Conservation (phyloP, 768 basidiomycete species). For the Gymnopilus junonius region DNA sequence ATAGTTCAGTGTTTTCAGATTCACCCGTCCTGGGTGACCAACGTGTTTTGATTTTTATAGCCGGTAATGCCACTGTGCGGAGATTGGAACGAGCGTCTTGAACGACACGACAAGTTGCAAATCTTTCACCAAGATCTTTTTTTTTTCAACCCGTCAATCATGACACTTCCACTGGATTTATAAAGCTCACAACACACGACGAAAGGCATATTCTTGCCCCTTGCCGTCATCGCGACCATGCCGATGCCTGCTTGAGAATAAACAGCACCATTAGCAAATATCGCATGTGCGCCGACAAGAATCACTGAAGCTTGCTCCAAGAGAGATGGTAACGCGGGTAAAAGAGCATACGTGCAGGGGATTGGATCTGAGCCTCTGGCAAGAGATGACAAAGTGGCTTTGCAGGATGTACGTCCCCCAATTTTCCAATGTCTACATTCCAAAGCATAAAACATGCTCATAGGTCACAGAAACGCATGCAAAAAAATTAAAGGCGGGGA, state of each 20-base stretch:
- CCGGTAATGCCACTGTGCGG: conserved; percentile 37
- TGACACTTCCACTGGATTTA: conserved; percentile 94
- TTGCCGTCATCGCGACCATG: conserved; percentile 95
- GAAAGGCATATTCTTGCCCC: conserved; percentile 86
- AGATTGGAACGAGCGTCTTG: neutral
- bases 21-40: conserved; percentile 29
- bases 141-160: conserved; percentile 95
- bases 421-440: too few relatives aligned
- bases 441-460: too few relatives aligned
- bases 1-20: conserved; percentile 81
- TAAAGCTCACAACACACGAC: conserved; percentile 98
- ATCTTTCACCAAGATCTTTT: conserved; percentile 84
- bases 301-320: conserved; percentile 84
- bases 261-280: conserved; percentile 93
- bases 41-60: conserved; percentile 30
- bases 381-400: conserved; percentile 72
- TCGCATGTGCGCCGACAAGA: conserved; percentile 90
- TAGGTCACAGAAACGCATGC: too few relatives aligned
- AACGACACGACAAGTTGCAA: neutral
- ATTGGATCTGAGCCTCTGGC: conserved; percentile 62
- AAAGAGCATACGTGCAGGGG: conserved; percentile 87
- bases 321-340: conserved; percentile 80
- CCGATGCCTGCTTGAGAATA: conserved; percentile 95
- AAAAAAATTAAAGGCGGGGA: too few relatives aligned
- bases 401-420: too few relatives aligned